Base-by-base conservation (phyloP, 2,329 filamentous ascomycete genomes). In the Nectriaceae sp. region DNA sequence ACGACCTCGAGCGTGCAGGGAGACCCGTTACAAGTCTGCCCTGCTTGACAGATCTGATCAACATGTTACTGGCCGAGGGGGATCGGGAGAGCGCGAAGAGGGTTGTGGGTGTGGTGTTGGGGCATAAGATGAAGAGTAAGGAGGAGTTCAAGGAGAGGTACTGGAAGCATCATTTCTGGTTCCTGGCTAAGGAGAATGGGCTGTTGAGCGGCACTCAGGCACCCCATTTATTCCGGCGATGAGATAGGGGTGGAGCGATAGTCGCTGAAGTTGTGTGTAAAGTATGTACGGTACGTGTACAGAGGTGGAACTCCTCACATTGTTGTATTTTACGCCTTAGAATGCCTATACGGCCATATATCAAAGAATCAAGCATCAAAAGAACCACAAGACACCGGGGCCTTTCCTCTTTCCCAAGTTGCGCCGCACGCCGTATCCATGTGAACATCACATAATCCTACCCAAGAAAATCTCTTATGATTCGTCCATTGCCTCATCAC, bases 131-230 rank as follows among this genome's bases (percentile, higher is more conserved):
- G 4, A 56, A 54, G 11, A 42, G 49, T 21, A 55, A 46, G 20
- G 63, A 55, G 44, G 43, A 51, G 24, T 44, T 44, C 4, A 57
- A 60, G 10, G 56, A 50, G 29, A 65, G 74, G 50, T 72, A 71
- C 47, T 79, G 75, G 72, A 70, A 61, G 37, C 77, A 80, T 49
- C 68, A 71, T 44, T 80, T 80, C 53, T 81, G 78, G 77, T 70
- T 68, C 48, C 47, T 76, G 41, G 77, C 75, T 15, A 58, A 65
- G 48, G 64, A 72, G 31, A 61, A 72, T 24, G 68, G 71, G 0
- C 54, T 79, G 40, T 38, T 78, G 16, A 54, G 62, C 6, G 46
- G 54, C 21, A 43, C 48, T 2, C 49, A 57, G 2, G 46, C 62
- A 40, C 64, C 62, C 39, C 46, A 47, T n/a, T 40, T 45, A 31